phyloP scores from a whole-genome alignment of 2,329 filamentous ascomycete genomes.

The Ilyonectria mors-panacis region DNA sequence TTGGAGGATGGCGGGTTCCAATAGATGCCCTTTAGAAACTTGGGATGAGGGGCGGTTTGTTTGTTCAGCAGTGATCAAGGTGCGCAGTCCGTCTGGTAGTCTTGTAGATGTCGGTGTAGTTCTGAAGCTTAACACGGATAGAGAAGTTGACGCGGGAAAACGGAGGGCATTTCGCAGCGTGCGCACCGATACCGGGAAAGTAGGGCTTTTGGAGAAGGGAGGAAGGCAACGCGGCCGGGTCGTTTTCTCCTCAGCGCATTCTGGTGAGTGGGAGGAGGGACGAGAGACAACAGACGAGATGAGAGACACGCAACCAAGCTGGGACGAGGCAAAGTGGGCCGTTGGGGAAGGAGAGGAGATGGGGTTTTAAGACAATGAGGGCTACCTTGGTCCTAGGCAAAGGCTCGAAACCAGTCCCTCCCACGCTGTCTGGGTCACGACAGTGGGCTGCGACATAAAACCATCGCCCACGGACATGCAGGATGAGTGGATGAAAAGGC shows the following conservation, averaged over 20 bases:
- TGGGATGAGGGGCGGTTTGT: conserved; percentile 25
- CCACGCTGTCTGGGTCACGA: conserved; percentile 21
- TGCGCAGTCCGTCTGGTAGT: background rate
- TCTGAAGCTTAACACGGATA: conserved; percentile 1
- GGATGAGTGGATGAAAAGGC: conserved; percentile 26
- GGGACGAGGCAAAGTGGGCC: background rate
- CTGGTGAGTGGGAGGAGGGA: conserved; percentile 15
- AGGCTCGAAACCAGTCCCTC: background rate
- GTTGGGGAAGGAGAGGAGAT: conserved; percentile 15
- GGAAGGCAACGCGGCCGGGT: conserved; percentile 8
- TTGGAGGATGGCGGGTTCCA: conserved; percentile 19
- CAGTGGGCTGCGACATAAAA: conserved; percentile 35
- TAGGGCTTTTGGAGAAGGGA: conserved; percentile 12
- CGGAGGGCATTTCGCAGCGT: conserved; percentile 19
- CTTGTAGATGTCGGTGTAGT: background rate
- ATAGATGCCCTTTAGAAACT: conserved; percentile 4
- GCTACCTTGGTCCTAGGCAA: background rate
- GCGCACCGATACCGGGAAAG: conserved; percentile 13
- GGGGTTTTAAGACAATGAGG: conserved; percentile 23
- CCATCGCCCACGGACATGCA: conserved; percentile 25
- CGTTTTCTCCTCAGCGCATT: conserved; percentile 24
- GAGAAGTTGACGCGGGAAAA: conserved; percentile 29
- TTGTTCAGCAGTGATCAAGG: background rate
- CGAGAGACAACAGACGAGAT: conserved; percentile 9
- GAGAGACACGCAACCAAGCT: conserved; percentile 11